Base-by-base conservation (phyloP, 2,329 filamentous ascomycete genomes). In the Phoma sp. region DNA sequence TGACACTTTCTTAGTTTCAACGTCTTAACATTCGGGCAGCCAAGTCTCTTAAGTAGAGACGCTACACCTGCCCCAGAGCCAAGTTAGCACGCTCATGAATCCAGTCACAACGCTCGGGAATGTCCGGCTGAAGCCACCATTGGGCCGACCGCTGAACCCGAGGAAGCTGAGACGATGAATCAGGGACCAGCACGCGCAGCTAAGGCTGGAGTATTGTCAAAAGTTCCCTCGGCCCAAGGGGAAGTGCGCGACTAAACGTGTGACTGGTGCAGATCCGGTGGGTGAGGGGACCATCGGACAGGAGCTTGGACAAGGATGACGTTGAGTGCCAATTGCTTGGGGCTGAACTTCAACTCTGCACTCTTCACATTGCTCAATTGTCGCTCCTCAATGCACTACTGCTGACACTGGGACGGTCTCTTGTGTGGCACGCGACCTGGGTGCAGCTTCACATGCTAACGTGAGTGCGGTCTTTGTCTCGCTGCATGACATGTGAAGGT, bases 161-260 rank as follows among this genome's bases (percentile, higher is more conserved):
- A 69, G 69, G 69, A 62, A 62, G 57, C 52, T 60, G 56, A 37
- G 50, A 48, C 38, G 38, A 45, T 58, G 56, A 59, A 53, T 60
- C 47, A 58, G 49, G 46, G 39, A 39, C 45, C 57, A 46, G 51
- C 43, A 55, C 47, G 33, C 40, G 51, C 36, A 34, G 26, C 53
- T 53, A 51, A 42, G 42, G 50, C 57, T 55, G 23, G 32, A 59
- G 32, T 53, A 46, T 37, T 59, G 28, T 53, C 36, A 40, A 40
- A 48, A 30, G 21, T 42, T 56, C 58, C 69, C 70, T 73, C 71
- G 71, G 69, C 63, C 65, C 68, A 74, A 73, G 57, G 71, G 71
- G 53, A 68, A 56, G 43, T 50, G 42, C 53, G 30, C 60, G 34
- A 50, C 17, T 49, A 34, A 54, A 49, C 17, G 23, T 34, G 21